These are phyloP conservation scores for Salix udensis DNA, from an alignment of 345 rosid species.

Conservation along the genomic window DNA sequence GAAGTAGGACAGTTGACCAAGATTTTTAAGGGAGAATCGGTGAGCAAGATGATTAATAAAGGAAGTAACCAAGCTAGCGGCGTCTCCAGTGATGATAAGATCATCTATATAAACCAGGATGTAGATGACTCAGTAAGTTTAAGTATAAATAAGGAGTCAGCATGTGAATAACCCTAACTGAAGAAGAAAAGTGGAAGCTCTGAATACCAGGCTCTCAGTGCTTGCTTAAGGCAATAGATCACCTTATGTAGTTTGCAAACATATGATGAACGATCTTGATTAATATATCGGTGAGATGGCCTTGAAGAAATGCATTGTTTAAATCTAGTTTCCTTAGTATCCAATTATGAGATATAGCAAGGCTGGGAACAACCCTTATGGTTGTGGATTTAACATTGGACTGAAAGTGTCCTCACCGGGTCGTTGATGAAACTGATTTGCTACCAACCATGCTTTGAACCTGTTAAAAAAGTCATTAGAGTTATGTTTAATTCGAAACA, in stretches of 20 bases:
- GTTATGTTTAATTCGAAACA: background rate
- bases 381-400: background rate
- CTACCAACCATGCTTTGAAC: background rate
- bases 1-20: too few relatives aligned
- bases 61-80: fast-evolving
- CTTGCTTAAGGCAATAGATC: background rate
- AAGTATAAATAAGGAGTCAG: too few relatives aligned
- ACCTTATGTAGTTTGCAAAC: background rate
- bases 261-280: background rate
- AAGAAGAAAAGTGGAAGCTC: too few relatives aligned
- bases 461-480: background rate
- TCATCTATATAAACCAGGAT: too few relatives aligned
- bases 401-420: background rate
- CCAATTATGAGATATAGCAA: background rate
- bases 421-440: background rate
- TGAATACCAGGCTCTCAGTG: background rate
- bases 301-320: background rate
- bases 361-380: background rate
- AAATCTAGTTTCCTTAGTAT: background rate
- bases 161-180: too few relatives aligned
- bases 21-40: too few relatives aligned
- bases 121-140: too few relatives aligned
- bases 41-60: too few relatives aligned
- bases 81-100: too few relatives aligned
- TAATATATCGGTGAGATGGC: too few relatives aligned